Percentiles rank a stretch among this genome's conserved stretches.
phyloP scores from a whole-genome alignment of 2,329 filamentous ascomycete species.

The Clathrospora elynae region DNA sequence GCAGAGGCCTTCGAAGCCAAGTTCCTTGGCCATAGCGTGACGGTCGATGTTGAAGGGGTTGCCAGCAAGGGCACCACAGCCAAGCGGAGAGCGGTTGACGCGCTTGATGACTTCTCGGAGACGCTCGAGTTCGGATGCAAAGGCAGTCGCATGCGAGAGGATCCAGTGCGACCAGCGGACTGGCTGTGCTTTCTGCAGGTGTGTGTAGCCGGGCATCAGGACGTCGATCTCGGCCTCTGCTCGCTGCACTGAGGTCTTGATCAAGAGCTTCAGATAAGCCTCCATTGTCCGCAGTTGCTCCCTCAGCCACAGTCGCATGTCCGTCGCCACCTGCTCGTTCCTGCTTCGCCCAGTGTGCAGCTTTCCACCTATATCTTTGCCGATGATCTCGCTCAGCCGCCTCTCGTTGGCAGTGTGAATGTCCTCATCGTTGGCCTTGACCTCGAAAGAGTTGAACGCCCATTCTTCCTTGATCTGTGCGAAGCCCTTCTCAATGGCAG shows the following conservation, averaged over 20 bases:
- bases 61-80: constrained; percentile 77
- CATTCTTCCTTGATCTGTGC: constrained; percentile 60
- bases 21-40: constrained; percentile 76
- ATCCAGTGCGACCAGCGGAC: constrained; percentile 84
- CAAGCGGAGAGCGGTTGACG: constrained; percentile 75
- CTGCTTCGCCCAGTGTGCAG: constrained; percentile 85
- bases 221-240: constrained; percentile 76
- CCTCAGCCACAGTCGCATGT: constrained; percentile 88
- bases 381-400: constrained; percentile 76
- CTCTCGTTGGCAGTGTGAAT: constrained; percentile 62
- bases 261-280: constrained; percentile 67
- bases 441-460: constrained; percentile 53
- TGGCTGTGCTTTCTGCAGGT: constrained; percentile 81
- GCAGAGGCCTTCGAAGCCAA: constrained; percentile 76
- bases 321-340: constrained; percentile 88
- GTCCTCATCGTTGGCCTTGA: constrained; percentile 58
- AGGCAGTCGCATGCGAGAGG: constrained; percentile 73
- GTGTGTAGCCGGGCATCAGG: constrained; percentile 88
- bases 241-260: constrained; percentile 70
- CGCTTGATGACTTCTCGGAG: constrained; percentile 72
- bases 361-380: constrained; percentile 83
- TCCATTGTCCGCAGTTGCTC: constrained; percentile 75
- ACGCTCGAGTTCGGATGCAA: constrained; percentile 75
- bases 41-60: constrained; percentile 84
- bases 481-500: constrained; percentile 74